These are phyloP conservation scores for Calonectria naviculata DNA, from an alignment of 2,329 filamentous ascomycete species.

Conservation along the genomic window DNA sequence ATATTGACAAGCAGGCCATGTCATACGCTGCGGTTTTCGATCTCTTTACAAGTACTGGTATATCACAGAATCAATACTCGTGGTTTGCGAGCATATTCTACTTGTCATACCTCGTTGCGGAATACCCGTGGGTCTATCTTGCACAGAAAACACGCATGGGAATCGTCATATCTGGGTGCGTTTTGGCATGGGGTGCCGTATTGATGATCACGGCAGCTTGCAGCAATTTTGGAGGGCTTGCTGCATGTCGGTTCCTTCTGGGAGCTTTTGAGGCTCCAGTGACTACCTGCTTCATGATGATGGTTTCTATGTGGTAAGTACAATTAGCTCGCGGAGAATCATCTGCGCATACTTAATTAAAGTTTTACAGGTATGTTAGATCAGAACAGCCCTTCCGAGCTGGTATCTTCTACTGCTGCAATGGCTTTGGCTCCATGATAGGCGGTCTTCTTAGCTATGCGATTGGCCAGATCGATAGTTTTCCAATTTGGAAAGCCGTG, in stretches of 20 bases:
- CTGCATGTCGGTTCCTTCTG: constrained; percentile 56
- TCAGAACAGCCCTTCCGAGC: constrained; percentile 57
- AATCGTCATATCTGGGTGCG: constrained; percentile 46
- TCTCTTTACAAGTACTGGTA: constrained; percentile 58
- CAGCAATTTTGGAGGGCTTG: constrained; percentile 54
- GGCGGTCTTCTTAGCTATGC: constrained; percentile 60
- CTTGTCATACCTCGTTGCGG: constrained; percentile 57
- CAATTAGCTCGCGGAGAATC: not conserved
- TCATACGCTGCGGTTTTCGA: constrained; percentile 66
- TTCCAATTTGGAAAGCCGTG: constrained; percentile 60
- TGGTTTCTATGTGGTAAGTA: constrained; percentile 57
- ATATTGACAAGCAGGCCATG: constrained; percentile 65
- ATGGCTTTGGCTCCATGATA: constrained; percentile 55
- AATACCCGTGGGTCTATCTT: constrained; percentile 50
- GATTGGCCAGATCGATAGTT: constrained; percentile 59
- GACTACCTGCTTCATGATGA: constrained; percentile 62
- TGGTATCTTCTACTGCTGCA: constrained; percentile 48
- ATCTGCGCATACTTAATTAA: not conserved
- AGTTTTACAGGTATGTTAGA: constrained; percentile 48
- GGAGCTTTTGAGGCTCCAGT: constrained; percentile 60
- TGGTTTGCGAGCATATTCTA: constrained; percentile 67
- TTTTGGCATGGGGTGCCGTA: constrained; percentile 49
- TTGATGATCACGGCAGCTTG: constrained; percentile 56
- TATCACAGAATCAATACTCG: constrained; percentile 57
- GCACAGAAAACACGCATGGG: constrained; percentile 49